These are phyloP conservation scores for Phytophthora podocarpi DNA, from an alignment of 352 stramenopile genomes.

Conservation along the genomic window DNA sequence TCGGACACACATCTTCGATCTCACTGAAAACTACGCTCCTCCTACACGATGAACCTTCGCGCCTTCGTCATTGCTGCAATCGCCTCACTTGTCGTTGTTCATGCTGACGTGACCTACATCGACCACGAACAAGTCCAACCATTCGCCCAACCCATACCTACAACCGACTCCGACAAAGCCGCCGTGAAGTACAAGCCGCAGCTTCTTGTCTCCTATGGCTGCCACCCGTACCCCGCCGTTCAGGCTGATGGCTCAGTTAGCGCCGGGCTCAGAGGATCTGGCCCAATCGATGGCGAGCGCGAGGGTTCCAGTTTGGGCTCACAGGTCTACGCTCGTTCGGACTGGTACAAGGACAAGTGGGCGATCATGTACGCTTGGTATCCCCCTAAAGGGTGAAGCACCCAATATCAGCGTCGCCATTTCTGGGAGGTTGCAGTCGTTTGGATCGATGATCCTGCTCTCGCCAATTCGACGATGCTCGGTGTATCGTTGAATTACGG, in stretches of 20 bases:
- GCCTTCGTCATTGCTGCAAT: neutral
- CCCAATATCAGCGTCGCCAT: no score
- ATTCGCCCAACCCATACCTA: constrained; percentile 7
- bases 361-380: no score
- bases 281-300: neutral
- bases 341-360: no score
- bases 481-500: no score
- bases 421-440: no score
- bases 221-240: neutral
- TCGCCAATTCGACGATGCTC: no score
- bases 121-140: constrained; percentile 15
- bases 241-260: neutral
- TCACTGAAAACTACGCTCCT: no score
- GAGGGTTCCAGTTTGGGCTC: neutral
- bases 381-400: no score
- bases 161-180: constrained; percentile 10
- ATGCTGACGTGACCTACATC: constrained; percentile 12
- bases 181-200: neutral
- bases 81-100: neutral
- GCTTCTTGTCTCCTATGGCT: neutral
- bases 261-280: neutral
- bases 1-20: neutral
- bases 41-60: constrained; percentile 11
- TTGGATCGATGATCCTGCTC: no score
- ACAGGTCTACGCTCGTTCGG: neutral